phyloP scores from a whole-genome alignment of 495 filamentous ascomycete genomes.

The Trichoderma reesei region DNA sequence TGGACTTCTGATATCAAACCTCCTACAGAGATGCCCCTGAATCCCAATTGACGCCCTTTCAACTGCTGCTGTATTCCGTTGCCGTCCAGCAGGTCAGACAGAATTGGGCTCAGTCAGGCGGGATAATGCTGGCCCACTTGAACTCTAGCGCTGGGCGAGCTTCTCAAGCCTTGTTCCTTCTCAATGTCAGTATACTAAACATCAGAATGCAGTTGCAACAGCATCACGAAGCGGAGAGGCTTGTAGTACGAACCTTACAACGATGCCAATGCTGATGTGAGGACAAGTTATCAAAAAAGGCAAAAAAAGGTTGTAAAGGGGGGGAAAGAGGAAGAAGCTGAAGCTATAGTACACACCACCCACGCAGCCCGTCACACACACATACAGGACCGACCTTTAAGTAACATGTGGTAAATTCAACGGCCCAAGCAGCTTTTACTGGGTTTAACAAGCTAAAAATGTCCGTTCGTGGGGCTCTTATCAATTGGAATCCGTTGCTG shows the following conservation, averaged over 20 bases:
- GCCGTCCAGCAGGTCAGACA: neutral
- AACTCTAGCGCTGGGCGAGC: neutral
- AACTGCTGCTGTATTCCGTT: neutral
- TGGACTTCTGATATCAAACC: no score
- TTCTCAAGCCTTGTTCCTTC: neutral
- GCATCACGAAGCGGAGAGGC: no score
- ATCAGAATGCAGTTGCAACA: no score
- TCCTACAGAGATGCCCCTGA: neutral
- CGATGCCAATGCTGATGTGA: no score
- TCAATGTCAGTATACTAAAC: no score
- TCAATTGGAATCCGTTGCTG: neutral
- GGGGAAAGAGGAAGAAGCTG: neutral
- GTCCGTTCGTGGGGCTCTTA: neutral
- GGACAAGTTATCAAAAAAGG: no score
- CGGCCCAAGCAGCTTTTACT: neutral
- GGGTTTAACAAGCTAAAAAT: neutral
- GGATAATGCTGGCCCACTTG: neutral
- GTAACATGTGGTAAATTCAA: no score
- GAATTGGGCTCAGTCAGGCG: neutral
- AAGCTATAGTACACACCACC: no score
- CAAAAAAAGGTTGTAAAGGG: neutral
- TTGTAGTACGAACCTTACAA: no score
- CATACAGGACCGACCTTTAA: no score
- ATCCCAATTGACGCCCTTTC: neutral
- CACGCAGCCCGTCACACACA: no score